Evolutionary conservation across 2,329 filamentous ascomycete species (phyloP).

Genomic region (Metarhizium brunneum): DNA sequence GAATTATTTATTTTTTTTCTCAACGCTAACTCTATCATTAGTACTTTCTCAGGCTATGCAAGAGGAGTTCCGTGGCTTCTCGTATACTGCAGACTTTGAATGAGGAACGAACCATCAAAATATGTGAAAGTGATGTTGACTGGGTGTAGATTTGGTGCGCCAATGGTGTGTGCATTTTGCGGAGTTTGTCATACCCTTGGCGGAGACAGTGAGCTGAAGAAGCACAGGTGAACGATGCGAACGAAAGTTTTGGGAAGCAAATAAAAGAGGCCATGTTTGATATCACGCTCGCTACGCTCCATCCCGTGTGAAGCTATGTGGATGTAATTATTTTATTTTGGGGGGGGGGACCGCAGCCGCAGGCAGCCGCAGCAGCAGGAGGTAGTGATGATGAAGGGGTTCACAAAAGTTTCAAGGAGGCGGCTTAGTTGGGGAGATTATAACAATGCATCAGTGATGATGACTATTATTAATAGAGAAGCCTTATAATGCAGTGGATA

Average conservation of each 20-base stretch:
- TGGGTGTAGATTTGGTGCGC: background rate
- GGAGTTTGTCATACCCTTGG: background rate
- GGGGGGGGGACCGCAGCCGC: no score
- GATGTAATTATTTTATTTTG: background rate
- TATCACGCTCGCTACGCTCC: background rate
- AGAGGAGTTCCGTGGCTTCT: constrained; percentile 98
- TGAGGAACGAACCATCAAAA: constrained; percentile 26
- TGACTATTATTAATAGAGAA: background rate
- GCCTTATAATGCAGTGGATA: background rate
- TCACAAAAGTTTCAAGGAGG: background rate
- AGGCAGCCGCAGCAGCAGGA: background rate
- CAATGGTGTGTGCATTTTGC: background rate
- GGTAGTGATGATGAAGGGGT: no score
- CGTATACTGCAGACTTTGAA: constrained; percentile 87
- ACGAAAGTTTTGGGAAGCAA: background rate
- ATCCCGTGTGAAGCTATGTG: background rate
- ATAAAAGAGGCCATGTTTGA: background rate
- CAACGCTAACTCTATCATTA: constrained; percentile 29
- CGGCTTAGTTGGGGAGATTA: background rate
- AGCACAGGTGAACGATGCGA: background rate
- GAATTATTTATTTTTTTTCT: constrained; percentile 4
- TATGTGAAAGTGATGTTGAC: constrained; percentile 10
- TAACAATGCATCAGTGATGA: background rate
- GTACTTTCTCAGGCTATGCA: constrained; percentile 98
- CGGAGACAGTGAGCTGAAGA: background rate